Percentiles rank a stretch among this genome's conserved stretches.
Evolutionary conservation across 2,329 filamentous ascomycete genomes (phyloP).

Genomic region (Lachnellula willkommii): DNA sequence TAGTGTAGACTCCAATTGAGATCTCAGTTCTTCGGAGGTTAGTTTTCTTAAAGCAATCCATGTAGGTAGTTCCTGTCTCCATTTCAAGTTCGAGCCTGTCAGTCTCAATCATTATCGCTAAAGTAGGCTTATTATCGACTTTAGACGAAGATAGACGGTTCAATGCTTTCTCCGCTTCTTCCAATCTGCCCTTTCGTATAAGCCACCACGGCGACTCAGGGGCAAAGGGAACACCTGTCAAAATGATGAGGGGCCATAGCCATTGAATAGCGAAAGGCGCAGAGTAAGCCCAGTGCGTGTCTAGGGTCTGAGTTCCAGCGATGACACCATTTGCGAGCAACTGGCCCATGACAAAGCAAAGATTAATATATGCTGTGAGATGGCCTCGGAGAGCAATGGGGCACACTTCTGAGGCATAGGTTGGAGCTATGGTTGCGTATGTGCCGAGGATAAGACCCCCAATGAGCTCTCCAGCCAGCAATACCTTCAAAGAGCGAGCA

Average conservation of each 20-base stretch:
- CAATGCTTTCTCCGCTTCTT: slow-evolving; percentile 35
- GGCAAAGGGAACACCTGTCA: slow-evolving; percentile 39
- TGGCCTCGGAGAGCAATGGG: slow-evolving; percentile 46
- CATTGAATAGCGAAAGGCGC: slow-evolving; percentile 29
- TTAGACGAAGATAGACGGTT: slow-evolving; percentile 39
- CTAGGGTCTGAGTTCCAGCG: slow-evolving; percentile 22
- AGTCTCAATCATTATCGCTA: slow-evolving; percentile 51
- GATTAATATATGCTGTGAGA: slow-evolving; percentile 45
- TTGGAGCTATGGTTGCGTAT: slow-evolving; percentile 38
- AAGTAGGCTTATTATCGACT: slow-evolving; percentile 38
- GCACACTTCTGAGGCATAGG: slow-evolving; percentile 42
- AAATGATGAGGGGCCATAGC: slow-evolving; percentile 43
- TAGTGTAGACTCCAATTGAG: slow-evolving; percentile 44
- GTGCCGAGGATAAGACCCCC: slow-evolving; percentile 29
- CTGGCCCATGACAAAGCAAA: slow-evolving; percentile 46
- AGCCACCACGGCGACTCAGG: slow-evolving; percentile 47
- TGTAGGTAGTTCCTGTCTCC: slow-evolving; percentile 39
- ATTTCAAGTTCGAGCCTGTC: slow-evolving; percentile 47
- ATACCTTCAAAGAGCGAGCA: slow-evolving; percentile 39
- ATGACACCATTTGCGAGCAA: slow-evolving; percentile 43
- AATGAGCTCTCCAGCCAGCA: slow-evolving; percentile 43
- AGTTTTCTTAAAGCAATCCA: slow-evolving; percentile 48
- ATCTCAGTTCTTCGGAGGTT: slow-evolving; percentile 49
- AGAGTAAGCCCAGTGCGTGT: slow-evolving; percentile 20
- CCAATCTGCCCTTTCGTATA: slow-evolving; percentile 37